Evolutionary conservation across 2,329 filamentous ascomycete genomes (phyloP), one percentile per base, ranked within the genome.

Genomic region (Cercospora janseana): DNA sequence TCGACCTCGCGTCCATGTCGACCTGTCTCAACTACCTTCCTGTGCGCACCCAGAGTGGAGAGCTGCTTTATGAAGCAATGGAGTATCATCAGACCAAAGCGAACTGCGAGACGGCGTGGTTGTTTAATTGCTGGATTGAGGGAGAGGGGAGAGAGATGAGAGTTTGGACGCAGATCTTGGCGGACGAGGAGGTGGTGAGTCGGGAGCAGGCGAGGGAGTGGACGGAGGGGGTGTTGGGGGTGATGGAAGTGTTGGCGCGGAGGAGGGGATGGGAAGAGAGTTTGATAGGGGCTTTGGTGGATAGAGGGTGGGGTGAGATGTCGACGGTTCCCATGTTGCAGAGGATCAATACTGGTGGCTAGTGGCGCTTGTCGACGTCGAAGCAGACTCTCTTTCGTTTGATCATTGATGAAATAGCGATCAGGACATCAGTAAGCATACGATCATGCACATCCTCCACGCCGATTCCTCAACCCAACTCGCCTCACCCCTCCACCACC

Each of bases 61-160:
- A 44, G 7, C 15, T 44, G 2, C 12, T 32, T 5, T 44, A 32
- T 32, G 41, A 44, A 21, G 15, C 41, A 12, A 44, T 44, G 41
- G 41, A 44, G 15, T 44, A 44, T 20, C 41, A 44, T 32, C 21
- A 44, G 4, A 44, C 41, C 4, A 44, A 44, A 20, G 41, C 41
- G 26, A 44, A 44, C 15, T 31, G 41, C 23, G 41, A 44, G 41
- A 44, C 41, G 23, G 41, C 27, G 26, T 44, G 41, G 41, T 12
- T 44, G 6, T 44, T 29, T 28, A 44, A 44, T 24, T 44, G 41
- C n/a, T 44, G 41, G 41, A 44, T 44, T 28, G 41, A 44, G 6
- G 41, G 41, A 5, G 27, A 32, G n/a, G 41, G 26, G 1, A 28
- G 20, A 12, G 41, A 32, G 0, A 44, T 28, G 41, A 10, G 7